A percentile compares a stretch with the other conserved stretches of the same genome.
These are phyloP conservation scores for Plectosphaerella plurivora DNA, from an alignment of 2,329 filamentous ascomycete species.

Conservation along the genomic window DNA sequence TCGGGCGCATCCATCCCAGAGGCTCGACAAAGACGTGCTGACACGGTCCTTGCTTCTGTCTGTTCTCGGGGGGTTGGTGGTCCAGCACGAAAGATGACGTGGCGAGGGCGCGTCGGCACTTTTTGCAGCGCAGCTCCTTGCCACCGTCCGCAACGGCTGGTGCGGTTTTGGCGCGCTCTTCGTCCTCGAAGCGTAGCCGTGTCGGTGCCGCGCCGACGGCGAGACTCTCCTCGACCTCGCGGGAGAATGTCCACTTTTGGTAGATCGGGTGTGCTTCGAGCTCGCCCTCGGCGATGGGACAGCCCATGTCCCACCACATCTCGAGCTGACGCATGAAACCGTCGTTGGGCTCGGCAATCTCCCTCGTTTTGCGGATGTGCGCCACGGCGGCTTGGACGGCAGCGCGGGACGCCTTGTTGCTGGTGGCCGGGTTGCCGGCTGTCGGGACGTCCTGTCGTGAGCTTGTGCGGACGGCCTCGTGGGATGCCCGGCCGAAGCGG, in stretches of 20 bases:
- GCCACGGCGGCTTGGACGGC: constrained; percentile 61
- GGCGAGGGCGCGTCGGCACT: constrained; percentile 68
- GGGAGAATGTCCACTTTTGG: constrained; percentile 62
- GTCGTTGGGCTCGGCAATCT: constrained; percentile 81
- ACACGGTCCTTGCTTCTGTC: constrained; percentile 42
- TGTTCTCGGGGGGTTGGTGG: constrained; percentile 40
- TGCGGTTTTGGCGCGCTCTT: constrained; percentile 32
- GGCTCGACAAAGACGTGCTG: constrained; percentile 90
- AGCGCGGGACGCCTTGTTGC: constrained; percentile 30
- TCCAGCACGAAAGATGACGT: constrained; percentile 59
- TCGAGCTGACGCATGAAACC: constrained; percentile 89
- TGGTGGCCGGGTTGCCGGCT: constrained; percentile 12
- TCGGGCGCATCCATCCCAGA: constrained; percentile 87
- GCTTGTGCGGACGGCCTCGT: constrained; percentile 1
- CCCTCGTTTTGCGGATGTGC: constrained; percentile 64
- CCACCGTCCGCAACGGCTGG: constrained; percentile 19
- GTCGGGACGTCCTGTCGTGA: constrained; percentile 9
- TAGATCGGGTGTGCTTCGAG: constrained; percentile 69
- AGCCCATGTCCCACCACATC: constrained; percentile 84
- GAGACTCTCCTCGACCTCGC: constrained; percentile 52
- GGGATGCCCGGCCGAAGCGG: constrained; percentile 36
- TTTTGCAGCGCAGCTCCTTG: constrained; percentile 77
- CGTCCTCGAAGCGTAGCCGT: constrained; percentile 79
- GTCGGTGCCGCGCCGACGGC: constrained; percentile 76
- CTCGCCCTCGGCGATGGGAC: constrained; percentile 48